Evolutionary conservation across 164 flowering plant species (phyloP), one percentile per base, ranked within the genome.

Genomic region (Kalanchoe fedtschenkoi): DNA sequence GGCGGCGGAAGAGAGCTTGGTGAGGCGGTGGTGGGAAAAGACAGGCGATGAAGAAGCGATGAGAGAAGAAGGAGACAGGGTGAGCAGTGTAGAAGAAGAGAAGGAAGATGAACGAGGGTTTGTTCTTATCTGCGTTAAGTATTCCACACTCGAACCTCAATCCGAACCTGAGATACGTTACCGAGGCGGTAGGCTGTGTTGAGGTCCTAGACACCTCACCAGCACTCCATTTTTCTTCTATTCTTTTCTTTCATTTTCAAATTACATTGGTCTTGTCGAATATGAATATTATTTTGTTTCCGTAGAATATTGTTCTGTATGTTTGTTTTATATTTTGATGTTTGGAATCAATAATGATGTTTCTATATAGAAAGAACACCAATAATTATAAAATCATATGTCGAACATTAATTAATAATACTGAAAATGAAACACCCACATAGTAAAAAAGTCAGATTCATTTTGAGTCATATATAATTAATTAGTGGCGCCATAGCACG

Each of bases 191-290:
- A 42, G 46, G 73, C 75, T 74, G 70, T 84, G 86, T n/a, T 83
- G 74, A 75, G 63, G 66, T 65, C 74, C 83, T 83, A 85, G 91
- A 84, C 82, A 85, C 85, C 77, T 74, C 71, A 79, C 76, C 71
- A 69, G 66, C 57, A 35, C 63, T 72, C 72, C 66, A 70, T 26
- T 62, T 54, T 62, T 22, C 15, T 13, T 56, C n/a, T 29, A 26
- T 26, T 29, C n/a, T 28, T 28, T 30, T 62, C 67, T 69, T 61
- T 67, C 63, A 17, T 62, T 71, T 65, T 67, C 70, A 34, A 51
- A 42, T 58, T 19, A 21, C 42, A 47, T 71, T 34, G 73, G 65
- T 68, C 70, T 70, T 70, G 65, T 70, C 68, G 14, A 4, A 19
- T 17, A 10, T 14, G 19, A 57, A 62, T 54, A 43, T 44, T 60